Evolutionary conservation across 306 rosid species (phyloP), one percentile per base, ranked within the genome.

Genomic region (Fagus sylvatica): DNA sequence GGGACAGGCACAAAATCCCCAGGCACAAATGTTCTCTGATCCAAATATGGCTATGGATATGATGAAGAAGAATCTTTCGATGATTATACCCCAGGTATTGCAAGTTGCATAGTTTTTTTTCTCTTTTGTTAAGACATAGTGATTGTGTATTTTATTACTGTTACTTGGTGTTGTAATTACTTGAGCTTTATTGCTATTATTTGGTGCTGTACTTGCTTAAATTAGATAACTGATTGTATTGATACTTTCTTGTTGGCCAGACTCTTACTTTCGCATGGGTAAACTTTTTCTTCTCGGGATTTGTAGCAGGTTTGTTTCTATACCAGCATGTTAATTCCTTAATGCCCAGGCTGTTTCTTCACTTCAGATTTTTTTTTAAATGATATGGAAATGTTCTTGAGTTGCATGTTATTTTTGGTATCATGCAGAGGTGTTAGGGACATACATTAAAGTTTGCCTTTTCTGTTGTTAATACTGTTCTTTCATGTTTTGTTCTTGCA

Each of bases 1-100:
- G 87, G 99, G 97, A 75, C 99, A 95, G 84, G 86, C 87, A 5
- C 87, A 75, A 78, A 93, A 95, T 85, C 87, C 98, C 17, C 99
- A 95, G 74, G 99, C 99, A 1, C 99, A 95, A 60, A 95, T 95
- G 99, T 93, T 95, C 78, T 93, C 98, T 36, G 99, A 95, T 88
- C 99, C 99, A 17, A 95, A 95, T 83, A 95, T 95, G 99, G 99
- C 99, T 56, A 91, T 93, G 97, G 99, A 95, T 81, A 95, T 95
- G 99, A 95, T 95, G 99, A 95, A 95, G 94, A 95, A 95, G 82
- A 95, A 95, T 76, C 97, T 95, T 69, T 95, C 99, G 15, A 95
- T 95, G 99, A 93, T 95, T 78, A 85, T 95, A 75, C 99, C 99
- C 57, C 99, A 95, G 97, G 99, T 93, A 69, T 74, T 64, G 57